Base-by-base conservation (phyloP, 257 asterid genomes). In the Rhazya stricta region DNA sequence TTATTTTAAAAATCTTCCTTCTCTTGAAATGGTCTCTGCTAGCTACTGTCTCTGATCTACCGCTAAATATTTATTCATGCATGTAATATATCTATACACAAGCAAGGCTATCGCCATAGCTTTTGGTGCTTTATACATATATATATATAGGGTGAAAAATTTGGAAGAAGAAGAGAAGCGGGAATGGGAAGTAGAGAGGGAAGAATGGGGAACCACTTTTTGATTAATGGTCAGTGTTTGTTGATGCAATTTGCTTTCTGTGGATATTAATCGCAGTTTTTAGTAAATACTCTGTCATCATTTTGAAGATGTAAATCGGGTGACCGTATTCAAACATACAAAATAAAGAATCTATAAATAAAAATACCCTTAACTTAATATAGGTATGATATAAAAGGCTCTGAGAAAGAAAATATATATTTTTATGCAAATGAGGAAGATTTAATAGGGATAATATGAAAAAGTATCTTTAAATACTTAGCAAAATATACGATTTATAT, bases 181-280 rank as follows among this genome's bases (percentile, higher is more conserved):
- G 8, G 60, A 82, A 81, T 69, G 79, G 54, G 75, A 71, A 68
- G 79, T 42, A 50, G 77, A 42, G 83, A 79, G 85, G 71, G 71
- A 76, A 79, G 43, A 72, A 78, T 57, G 85, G 78, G 66, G 58
- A 71, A 54, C 83, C 85, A 43, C 74, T 66, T 75, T 77, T 41
- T 18, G 58, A 42, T 62, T 51, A 77, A 61, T 54, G 80, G 85
- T 78, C 76, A 71, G 63, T 67, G 11, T 77, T 27, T 45, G 66
- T 27, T 51, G 0, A 5, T 16, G 11, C 51, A 27, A 18, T 62
- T n/a, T 51, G 5, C 3, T 10, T 74, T 63, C 13, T 53, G n/a
- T 48, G 74, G 74, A 69, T 30, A 69, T 43, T 69, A 43, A 43
- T 45, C 27, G 5, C 42, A n/a, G n/a, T n/a, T n/a, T n/a, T n/a